Conservation (phyloP, 352 stramenopile genomes). For the Pythium plurisporium region DNA sequence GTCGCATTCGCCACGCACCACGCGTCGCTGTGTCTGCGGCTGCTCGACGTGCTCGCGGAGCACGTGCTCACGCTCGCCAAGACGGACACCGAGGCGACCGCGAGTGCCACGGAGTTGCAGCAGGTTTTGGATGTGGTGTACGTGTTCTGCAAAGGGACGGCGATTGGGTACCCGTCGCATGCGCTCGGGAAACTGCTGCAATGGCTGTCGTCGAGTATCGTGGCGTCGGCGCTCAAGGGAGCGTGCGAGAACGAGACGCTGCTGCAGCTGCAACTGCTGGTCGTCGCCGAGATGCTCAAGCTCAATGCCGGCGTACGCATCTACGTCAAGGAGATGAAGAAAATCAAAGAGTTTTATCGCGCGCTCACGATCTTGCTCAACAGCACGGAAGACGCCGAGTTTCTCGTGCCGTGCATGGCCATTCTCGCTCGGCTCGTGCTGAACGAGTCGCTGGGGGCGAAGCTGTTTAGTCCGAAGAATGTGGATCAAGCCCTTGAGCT, state of each 20-base stretch:
- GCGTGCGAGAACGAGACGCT: constrained; percentile 39
- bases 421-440: constrained; percentile 74
- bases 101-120: constrained; percentile 12
- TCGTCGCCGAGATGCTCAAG: constrained; percentile 63
- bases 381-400: constrained; percentile 64
- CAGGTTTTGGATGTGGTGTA: constrained; percentile 64
- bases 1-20: constrained; percentile 46
- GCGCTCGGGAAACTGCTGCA: constrained; percentile 60
- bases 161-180: constrained; percentile 73
- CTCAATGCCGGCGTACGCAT: constrained; percentile 67
- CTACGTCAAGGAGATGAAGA: constrained; percentile 74
- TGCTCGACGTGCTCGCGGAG: constrained; percentile 59
- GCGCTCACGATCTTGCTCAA: constrained; percentile 80
- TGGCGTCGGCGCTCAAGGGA: constrained; percentile 35
- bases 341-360: constrained; percentile 77
- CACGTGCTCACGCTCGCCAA: constrained; percentile 24
- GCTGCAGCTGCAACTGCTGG: constrained; percentile 67
- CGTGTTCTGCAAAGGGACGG: constrained; percentile 43
- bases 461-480: constrained; percentile 82
- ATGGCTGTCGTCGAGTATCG: constrained; percentile 50
- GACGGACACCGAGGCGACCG: constrained; percentile 2
- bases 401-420: constrained; percentile 74
- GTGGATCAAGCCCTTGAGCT: constrained; percentile 69
- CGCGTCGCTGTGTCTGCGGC: constrained; percentile 35
- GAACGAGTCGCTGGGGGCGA: constrained; percentile 63